Base-by-base conservation (phyloP, 2,329 filamentous ascomycete species). In the Fusarium nanum region DNA sequence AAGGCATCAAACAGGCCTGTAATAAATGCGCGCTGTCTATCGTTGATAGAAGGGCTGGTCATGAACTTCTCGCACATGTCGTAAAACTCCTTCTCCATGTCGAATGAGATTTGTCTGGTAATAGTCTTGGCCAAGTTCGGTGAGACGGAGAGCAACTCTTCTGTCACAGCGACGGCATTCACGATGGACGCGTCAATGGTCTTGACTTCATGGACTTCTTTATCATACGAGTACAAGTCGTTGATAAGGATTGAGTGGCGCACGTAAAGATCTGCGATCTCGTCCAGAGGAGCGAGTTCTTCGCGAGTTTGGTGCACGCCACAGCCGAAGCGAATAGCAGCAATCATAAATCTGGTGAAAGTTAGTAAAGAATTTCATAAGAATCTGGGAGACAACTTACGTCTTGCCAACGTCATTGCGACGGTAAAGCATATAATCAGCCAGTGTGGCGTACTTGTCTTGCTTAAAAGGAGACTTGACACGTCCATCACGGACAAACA, bases 221-320 rank as follows among this genome's bases (percentile, higher is more conserved):
- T 67, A 8, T 67, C 64, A 5, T 67, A 67, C 3, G 64, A 67
- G 28, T 67, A 67, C 9, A 67, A 27, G 28, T 67, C 64, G 18
- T 67, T 67, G 22, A 61, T 52, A 2, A 67, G 37, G 2, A 61
- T 61, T 2, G 56, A 55, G 23, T 67, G 64, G 2, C 23, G 20
- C 6, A 61, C 56, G 10, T 56, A 67, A 11, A 67, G 62, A n/a
- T 67, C 62, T 2, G 57, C 28, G 1, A 67, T 16, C 23, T 67
- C 49, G 6, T 52, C 28, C 9, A 67, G 45, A 7, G 62, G 62
- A 16, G 48, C 44, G 5, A 52, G 22, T 22, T 67, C 62, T 7
- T 67, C 34, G 4, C 22, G 32, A 3, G 49, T 56, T 11, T 61
- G 30, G 9, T 34, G 62, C 6, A 61, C 34, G 6, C 64, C 64